Percentiles rank a stretch among this genome's conserved stretches.
Evolutionary conservation across 768 basidiomycete species (phyloP).

Genomic region (Boletus vermiculosoides): DNA sequence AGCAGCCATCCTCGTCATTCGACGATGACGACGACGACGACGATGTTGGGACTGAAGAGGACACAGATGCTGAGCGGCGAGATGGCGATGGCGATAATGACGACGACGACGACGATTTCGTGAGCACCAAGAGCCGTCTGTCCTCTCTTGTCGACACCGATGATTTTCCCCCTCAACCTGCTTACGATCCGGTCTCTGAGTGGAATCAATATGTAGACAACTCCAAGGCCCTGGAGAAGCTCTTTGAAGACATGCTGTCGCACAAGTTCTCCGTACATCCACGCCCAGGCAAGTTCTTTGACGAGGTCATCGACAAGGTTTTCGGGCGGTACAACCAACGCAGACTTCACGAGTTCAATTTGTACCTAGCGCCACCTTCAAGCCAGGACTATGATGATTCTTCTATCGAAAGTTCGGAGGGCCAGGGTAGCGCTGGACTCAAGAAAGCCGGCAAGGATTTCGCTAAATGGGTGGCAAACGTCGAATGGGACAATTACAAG

Average conservation of each 20-base stretch:
- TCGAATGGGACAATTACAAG: slow-evolving; percentile 37
- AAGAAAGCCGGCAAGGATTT: slow-evolving; percentile 34
- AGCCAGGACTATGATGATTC: slow-evolving; percentile 20
- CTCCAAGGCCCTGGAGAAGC: slow-evolving; percentile 50
- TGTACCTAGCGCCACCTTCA: slow-evolving; percentile 55
- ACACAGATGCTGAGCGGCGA: slow-evolving; percentile 17
- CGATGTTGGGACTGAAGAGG: slow-evolving; percentile 18
- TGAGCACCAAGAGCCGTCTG: slow-evolving; percentile 32
- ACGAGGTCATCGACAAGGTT: slow-evolving; percentile 41
- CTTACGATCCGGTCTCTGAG: slow-evolving; percentile 29
- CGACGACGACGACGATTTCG: slow-evolving; percentile 31
- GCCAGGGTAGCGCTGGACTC: slow-evolving; percentile 19
- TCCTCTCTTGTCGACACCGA: slow-evolving; percentile 24
- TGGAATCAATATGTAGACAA: slow-evolving; percentile 43
- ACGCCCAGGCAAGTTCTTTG: slow-evolving; percentile 50
- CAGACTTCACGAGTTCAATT: slow-evolving; percentile 47
- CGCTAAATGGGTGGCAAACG: slow-evolving; percentile 36
- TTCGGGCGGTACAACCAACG: slow-evolving; percentile 51
- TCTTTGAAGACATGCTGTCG: slow-evolving; percentile 60
- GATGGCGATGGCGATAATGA: slow-evolving; percentile 17
- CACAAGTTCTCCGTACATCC: slow-evolving; percentile 51
- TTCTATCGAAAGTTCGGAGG: slow-evolving; percentile 27
- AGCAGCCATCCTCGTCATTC: slow-evolving; percentile 18
- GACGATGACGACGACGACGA: slow-evolving; percentile 25
- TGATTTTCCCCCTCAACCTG: slow-evolving; percentile 14